These are phyloP conservation scores for Amaranthus cruentus DNA, from an alignment of 148 eudicot genomes.

Conservation along the genomic window DNA sequence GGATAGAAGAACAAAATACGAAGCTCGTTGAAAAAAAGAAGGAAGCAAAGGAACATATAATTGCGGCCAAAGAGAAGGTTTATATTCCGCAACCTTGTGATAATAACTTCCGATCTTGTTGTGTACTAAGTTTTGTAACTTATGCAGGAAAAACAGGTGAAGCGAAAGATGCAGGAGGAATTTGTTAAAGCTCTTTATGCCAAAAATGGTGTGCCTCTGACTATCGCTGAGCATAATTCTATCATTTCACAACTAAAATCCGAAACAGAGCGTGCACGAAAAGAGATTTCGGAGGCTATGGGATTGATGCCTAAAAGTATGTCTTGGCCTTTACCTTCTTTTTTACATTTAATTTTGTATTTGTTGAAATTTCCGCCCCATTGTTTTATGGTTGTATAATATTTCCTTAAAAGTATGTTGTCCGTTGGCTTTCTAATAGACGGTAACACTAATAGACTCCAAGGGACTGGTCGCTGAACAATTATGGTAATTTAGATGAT, in stretches of 20 bases:
- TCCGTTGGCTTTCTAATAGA: background rate
- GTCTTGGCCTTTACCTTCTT: constrained; percentile 16
- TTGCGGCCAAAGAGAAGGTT: constrained; percentile 69
- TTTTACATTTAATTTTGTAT: background rate
- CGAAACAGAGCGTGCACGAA: constrained; percentile 56
- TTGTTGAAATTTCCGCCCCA: background rate
- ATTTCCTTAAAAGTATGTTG: background rate
- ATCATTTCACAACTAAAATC: constrained; percentile 44
- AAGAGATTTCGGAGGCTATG: constrained; percentile 45
- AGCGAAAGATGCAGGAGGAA: constrained; percentile 61
- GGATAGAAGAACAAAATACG: constrained; percentile 58
- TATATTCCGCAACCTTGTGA: background rate
- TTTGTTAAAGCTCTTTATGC: constrained; percentile 47
- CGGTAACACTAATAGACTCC: background rate
- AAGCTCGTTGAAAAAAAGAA: constrained; percentile 44
- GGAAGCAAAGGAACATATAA: constrained; percentile 58
- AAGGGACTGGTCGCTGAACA: background rate
- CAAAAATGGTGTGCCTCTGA: constrained; percentile 50
- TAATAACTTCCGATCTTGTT: background rate
- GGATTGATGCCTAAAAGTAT: constrained; percentile 50
- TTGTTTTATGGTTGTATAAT: background rate
- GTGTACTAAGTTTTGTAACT: background rate
- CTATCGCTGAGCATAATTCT: constrained; percentile 66
- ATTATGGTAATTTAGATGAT: background rate
- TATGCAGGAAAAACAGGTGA: constrained; percentile 55